Base-by-base conservation (phyloP, 2,329 filamentous ascomycete species). In the Xylaria sp. region DNA sequence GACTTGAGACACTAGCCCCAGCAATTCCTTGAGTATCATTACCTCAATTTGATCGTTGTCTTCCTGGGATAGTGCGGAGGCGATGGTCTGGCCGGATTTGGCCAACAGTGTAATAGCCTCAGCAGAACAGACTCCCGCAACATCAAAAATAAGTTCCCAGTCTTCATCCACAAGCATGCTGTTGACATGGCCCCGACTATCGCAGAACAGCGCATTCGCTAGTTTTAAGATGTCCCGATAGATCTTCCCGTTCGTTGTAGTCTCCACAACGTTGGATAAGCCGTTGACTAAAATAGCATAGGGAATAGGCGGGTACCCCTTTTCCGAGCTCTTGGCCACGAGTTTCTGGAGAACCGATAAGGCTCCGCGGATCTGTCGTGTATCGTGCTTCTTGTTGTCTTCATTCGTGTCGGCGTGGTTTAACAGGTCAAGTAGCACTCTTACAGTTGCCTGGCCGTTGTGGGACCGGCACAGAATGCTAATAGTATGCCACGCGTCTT, bases 401-500 rank as follows among this genome's bases (percentile, higher is more conserved):
- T 77, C 78, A 40, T 81, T 78, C 0, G 71, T 63, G 1, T 80
- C 75, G 37, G 83, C 79, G 54, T 81, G 80, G 41, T 81, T 81
- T 23, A 90, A 76, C 11, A 88, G 84, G 57, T 88, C 84, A 31
- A 92, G 79, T 21, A 92, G 76, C 23, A 89, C 83, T 56, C 86
- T 82, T 46, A 92, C 82, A 1, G 88, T 88, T 35, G 85, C 85
- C 64, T 90, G 88, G 19, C 89, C 89, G 65, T 91, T 86, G 71
- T 92, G 90, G 1, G 90, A 92, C 69, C 82, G 87, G 78, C 88
- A 89, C 0, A 93, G 79, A 65, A 91, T 89, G 70, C 84, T 82
- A 31, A 93, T 79, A 0, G 87, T 88, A 63, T 86, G 85, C 90
- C 90, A 93, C 3, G 90, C 83, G 40, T 85, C 81, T 64, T 87